Evolutionary conservation across 2,329 filamentous ascomycete genomes (phyloP), one percentile per base, ranked within the genome.

Genomic region (Dactylellina sp.): DNA sequence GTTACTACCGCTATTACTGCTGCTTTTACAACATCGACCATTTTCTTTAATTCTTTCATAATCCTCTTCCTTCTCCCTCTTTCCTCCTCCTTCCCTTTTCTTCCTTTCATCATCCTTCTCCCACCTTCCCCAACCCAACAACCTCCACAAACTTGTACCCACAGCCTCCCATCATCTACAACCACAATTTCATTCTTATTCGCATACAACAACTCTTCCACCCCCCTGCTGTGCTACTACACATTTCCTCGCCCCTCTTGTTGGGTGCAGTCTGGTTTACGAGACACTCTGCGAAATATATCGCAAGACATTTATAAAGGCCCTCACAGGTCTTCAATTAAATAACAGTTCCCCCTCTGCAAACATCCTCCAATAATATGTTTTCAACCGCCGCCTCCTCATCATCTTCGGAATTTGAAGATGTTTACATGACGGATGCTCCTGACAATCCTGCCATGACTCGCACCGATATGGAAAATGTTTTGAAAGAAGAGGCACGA

Each of bases 391-490:
- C 12, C 47, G 60, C 28, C 32, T n/a, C 35, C 68, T 25, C 52
- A 12, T 53, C 65, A 60, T 44, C 37, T 12, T 57, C 59, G 7
- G 63, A 42, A 11, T 18, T 16, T n/a, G 53, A 39, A 35, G 59
- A 64, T 37, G 37, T 55, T 20, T 1, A 46, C 39, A 72, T 72
- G 60, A 12, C 52, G 24, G 50, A 71, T 50, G 60, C 46, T 49
- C 52, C 68, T 6, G 28, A 28, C 20, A 28, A 50, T 6, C 46
- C 35, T 55, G 6, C 22, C 20, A 28, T 55, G 5, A 14, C 46
- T 22, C 28, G 40, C 39, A 42, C 44, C 22, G 37, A 53, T 4
- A 32, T 65, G 25, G 60, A 72, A 22, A 16, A 49, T 12, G 52
- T 42, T 22, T 7, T 64, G 24, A 39, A 53, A 0, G 18, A 42